Conservation (phyloP, 1,139 yeast species). For the Blastobotrys raffinosifermentans region DNA sequence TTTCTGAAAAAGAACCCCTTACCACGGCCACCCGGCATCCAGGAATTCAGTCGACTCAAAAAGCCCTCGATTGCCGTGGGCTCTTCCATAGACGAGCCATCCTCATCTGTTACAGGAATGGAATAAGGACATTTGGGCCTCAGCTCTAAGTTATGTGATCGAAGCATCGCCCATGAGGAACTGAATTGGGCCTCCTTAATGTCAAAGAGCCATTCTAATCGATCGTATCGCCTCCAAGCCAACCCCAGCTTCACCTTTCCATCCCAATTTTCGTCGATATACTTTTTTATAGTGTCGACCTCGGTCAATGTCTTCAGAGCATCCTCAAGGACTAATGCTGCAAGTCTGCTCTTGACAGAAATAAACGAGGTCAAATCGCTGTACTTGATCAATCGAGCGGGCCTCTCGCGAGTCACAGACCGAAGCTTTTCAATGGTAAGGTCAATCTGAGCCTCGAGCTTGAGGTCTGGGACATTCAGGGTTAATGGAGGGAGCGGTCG, state of each 20-base stretch:
- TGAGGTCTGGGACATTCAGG: constrained; percentile 49
- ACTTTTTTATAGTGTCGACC: constrained; percentile 18
- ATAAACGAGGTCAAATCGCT: constrained; percentile 10
- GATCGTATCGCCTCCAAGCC: constrained; percentile 63
- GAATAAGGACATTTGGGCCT: constrained; percentile 49
- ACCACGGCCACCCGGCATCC: constrained; percentile 27
- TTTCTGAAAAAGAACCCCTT: constrained; percentile 46
- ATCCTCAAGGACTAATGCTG: constrained; percentile 23
- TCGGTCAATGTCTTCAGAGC: constrained; percentile 28
- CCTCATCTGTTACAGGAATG: constrained; percentile 25
- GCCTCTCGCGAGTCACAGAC: neutral
- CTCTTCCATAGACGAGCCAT: constrained; percentile 35
- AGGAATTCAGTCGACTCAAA: constrained; percentile 50
- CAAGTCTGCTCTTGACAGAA: constrained; percentile 21
- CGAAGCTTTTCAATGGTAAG: constrained; percentile 31
- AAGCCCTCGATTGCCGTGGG: constrained; percentile 78
- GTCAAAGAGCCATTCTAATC: constrained; percentile 68
- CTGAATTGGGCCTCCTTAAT: constrained; percentile 44
- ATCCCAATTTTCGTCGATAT: constrained; percentile 23
- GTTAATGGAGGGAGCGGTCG: constrained; percentile 28
- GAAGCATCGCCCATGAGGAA: constrained; percentile 40
- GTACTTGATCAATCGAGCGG: constrained; percentile 8
- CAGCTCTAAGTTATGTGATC: constrained; percentile 50
- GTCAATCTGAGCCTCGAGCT: constrained; percentile 41
- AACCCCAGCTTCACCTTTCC: constrained; percentile 39